A percentile compares a stretch with the other conserved stretches of the same genome.
These are phyloP conservation scores for Hyphopichia buzzinii DNA, from an alignment of 1,139 yeast genomes.

Conservation along the genomic window DNA sequence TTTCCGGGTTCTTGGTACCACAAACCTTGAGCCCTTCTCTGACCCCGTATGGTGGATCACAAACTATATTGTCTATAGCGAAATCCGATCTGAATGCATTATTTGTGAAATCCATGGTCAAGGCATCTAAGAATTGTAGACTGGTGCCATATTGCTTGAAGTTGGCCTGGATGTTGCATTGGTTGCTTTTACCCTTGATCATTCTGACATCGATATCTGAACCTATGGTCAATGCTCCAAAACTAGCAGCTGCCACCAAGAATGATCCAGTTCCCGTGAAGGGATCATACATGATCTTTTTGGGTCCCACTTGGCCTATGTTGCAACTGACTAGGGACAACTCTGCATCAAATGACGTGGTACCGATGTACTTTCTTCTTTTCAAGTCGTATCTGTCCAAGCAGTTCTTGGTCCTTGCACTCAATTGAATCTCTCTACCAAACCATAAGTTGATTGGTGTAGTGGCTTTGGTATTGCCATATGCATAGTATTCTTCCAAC, in stretches of 20 bases:
- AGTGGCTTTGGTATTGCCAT: conserved; percentile 51
- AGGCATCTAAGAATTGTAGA: conserved; percentile 62
- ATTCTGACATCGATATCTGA: conserved; percentile 91
- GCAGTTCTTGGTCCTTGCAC: conserved; percentile 60
- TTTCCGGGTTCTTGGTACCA: conserved; percentile 69
- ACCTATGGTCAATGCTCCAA: conserved; percentile 79
- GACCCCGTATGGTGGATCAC: conserved; percentile 98
- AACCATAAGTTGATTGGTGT: conserved; percentile 64
- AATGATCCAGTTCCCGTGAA: conserved; percentile 97
- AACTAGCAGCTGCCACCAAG: conserved; percentile 82
- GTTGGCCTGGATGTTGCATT: conserved; percentile 55
- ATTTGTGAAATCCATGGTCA: conserved; percentile 94
- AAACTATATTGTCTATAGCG: conserved; percentile 73
- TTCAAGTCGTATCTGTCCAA: conserved; percentile 80
- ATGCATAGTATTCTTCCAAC: conserved; percentile 65
- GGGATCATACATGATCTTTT: conserved; percentile 82
- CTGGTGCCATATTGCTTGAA: conserved; percentile 71
- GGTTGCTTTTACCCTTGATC: conserved; percentile 65
- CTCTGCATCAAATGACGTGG: conserved; percentile 95
- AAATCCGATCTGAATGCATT: conserved; percentile 69
- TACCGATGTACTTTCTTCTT: conserved; percentile 85
- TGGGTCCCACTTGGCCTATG: conserved; percentile 69
- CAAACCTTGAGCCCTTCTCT: conserved; percentile 93
- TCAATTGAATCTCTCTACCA: conserved; percentile 66
- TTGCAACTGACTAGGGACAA: conserved; percentile 81